Base-by-base conservation (phyloP, 441 rosid species). In the Pelargonium citronellum region DNA sequence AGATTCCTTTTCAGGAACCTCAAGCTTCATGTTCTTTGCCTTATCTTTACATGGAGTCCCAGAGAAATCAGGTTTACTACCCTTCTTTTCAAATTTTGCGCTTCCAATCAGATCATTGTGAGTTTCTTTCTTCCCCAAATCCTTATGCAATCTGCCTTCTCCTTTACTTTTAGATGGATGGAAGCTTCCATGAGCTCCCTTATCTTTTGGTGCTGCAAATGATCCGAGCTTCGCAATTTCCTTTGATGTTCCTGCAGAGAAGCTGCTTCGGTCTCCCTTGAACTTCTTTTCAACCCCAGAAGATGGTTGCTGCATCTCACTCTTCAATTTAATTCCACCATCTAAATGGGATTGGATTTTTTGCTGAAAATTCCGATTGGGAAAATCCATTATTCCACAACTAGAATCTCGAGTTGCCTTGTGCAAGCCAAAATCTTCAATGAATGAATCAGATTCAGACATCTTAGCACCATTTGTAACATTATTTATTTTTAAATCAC, bases 121-220 rank as follows among this genome's bases (percentile, higher is more conserved):
- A 11, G 7, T 5, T 24, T 61, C 30, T 1, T 24, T 13, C 64
- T 61, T 61, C 39, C 39, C 24, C 64, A 61, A 61, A 61, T 61
- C 64, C 64, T 61, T 61, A 11, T 24, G 64, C 7, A 61, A 61
- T 61, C 64, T 61, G 30, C 64, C 30, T 10, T 22, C 64, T 61
- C 64, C 64, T 20, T 61, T 61, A 61, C 64, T 24, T 61, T 22
- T 61, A 61, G 37, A 61, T 61, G 64, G 64, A 61, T 61, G 27
- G 46, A 11, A 41, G 64, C 64, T 61, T 61, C 64, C 64, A 20
- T n/a, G 11, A 24, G 64, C n/a, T 22, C 39, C 22, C 64, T 61
- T 61, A 22, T 17, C 64, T 61, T 61, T 61, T 61, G 64, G 64
- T 22, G 20, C 64, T 61, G 64, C 64, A 61, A 61, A 22, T 24